These are phyloP conservation scores for Ehretia macrophylla DNA, from an alignment of 257 asterid species.

Conservation along the genomic window DNA sequence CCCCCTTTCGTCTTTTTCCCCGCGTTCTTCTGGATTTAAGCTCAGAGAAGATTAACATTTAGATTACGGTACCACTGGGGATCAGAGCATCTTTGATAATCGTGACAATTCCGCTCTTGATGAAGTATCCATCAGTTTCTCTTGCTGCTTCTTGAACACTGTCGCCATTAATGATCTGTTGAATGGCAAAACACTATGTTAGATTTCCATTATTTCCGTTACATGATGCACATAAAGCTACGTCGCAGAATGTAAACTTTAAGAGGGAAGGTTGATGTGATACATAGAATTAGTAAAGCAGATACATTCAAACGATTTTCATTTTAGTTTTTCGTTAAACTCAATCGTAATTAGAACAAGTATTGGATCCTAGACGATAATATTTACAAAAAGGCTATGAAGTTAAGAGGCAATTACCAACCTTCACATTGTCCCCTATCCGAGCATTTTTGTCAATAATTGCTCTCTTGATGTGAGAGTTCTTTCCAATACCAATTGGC, in stretches of 20 bases:
- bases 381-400: too few relatives aligned
- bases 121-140: constrained; percentile 67
- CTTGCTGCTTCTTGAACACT: constrained; percentile 69
- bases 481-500: constrained; percentile 62
- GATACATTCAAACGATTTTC: too few relatives aligned
- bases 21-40: too few relatives aligned
- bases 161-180: constrained; percentile 55
- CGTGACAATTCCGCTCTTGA: constrained; percentile 64
- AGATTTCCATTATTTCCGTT: not conserved
- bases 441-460: constrained; percentile 70
- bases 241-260: too few relatives aligned
- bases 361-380: too few relatives aligned
- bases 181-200: not conserved
- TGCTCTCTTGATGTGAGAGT: constrained; percentile 55
- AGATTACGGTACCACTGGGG: constrained; percentile 52
- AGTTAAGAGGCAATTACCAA: not conserved
- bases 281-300: too few relatives aligned
- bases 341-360: too few relatives aligned
- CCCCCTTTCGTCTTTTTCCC: too few relatives aligned
- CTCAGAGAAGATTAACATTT: constrained; percentile 7
- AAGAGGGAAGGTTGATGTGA: too few relatives aligned
- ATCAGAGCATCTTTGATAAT: constrained; percentile 59
- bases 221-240: not conserved
- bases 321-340: too few relatives aligned
- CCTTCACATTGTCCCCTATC: constrained; percentile 57